Conservation (phyloP, 2,329 filamentous ascomycete genomes). For the Esteya vermicola region DNA sequence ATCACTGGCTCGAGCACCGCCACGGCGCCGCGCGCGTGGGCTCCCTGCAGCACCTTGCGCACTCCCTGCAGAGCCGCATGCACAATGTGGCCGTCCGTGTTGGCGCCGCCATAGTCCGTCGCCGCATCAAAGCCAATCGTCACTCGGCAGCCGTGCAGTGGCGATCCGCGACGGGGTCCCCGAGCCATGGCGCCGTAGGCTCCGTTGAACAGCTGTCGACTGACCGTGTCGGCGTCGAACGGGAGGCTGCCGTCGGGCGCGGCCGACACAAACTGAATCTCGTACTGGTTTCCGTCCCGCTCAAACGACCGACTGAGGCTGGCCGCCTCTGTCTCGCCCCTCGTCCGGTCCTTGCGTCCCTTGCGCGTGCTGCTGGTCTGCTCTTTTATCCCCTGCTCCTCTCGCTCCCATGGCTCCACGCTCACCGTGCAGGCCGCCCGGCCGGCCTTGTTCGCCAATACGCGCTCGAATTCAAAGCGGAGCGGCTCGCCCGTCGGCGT, state of each 20-base stretch:
- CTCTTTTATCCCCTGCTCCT: background rate
- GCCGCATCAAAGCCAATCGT: conserved; percentile 52
- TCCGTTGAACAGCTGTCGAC: conserved; percentile 58
- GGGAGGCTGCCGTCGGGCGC: conserved; percentile 22
- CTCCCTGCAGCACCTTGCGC: conserved; percentile 51
- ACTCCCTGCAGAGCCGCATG: conserved; percentile 48
- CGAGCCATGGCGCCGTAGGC: conserved; percentile 71
- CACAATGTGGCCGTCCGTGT: conserved; percentile 56
- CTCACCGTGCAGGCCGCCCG: conserved; percentile 61
- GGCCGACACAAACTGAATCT: conserved; percentile 37
- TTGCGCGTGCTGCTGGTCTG: background rate
- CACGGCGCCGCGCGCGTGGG: conserved; percentile 43
- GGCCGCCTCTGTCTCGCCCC: background rate
- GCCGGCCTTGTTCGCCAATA: conserved; percentile 65
- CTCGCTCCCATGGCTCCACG: conserved; percentile 41
- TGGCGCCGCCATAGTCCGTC: conserved; percentile 49
- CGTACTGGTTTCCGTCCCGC: conserved; percentile 54
- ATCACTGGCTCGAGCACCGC: conserved; percentile 87
- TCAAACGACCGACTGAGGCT: conserved; percentile 26
- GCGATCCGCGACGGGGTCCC: conserved; percentile 67
- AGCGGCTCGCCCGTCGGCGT: no score
- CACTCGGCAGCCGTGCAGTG: conserved; percentile 63
- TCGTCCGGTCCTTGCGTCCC: background rate
- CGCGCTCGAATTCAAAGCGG: conserved; percentile 57
- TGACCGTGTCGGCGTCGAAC: conserved; percentile 35